A percentile compares a stretch with the other conserved stretches of the same genome.
These are phyloP conservation scores for Eutrema salsugineum DNA, from an alignment of 441 rosid genomes.

Conservation along the genomic window DNA sequence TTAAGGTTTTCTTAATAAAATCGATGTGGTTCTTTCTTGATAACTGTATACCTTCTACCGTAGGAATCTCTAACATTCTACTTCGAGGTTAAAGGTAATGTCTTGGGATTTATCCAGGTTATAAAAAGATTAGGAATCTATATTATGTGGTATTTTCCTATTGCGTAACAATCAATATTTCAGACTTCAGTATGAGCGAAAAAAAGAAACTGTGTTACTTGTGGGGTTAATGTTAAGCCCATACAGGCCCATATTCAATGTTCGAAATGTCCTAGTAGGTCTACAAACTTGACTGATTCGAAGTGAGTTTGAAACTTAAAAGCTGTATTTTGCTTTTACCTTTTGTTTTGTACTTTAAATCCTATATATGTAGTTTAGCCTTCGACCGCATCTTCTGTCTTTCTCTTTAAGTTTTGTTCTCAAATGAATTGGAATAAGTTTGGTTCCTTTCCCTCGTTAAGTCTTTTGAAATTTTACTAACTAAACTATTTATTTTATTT, in stretches of 20 bases:
- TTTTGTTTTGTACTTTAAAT: constrained; percentile 9
- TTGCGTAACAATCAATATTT: neutral
- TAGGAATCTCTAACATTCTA: neutral
- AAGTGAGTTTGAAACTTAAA: neutral
- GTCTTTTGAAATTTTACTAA: constrained; percentile 7
- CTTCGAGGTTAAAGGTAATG: too few relatives aligned
- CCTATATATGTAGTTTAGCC: neutral
- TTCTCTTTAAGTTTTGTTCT: neutral
- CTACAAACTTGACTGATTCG: neutral
- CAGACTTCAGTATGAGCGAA: neutral
- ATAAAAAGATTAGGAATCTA: too few relatives aligned
- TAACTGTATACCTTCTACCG: neutral
- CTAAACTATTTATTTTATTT: neutral
- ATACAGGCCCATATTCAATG: neutral
- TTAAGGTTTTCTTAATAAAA: neutral
- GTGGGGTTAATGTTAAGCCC: neutral
- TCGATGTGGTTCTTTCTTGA: neutral
- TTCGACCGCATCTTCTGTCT: neutral
- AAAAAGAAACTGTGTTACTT: neutral
- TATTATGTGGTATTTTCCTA: neutral
- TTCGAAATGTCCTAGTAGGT: neutral
- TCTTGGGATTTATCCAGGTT: neutral
- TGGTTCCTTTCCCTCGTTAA: constrained; percentile 16
- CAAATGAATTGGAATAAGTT: neutral
- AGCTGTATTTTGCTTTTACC: constrained; percentile 13